Evolutionary conservation across 768 basidiomycete genomes (phyloP).

Genomic region (Paxillus ammoniavirescens): DNA sequence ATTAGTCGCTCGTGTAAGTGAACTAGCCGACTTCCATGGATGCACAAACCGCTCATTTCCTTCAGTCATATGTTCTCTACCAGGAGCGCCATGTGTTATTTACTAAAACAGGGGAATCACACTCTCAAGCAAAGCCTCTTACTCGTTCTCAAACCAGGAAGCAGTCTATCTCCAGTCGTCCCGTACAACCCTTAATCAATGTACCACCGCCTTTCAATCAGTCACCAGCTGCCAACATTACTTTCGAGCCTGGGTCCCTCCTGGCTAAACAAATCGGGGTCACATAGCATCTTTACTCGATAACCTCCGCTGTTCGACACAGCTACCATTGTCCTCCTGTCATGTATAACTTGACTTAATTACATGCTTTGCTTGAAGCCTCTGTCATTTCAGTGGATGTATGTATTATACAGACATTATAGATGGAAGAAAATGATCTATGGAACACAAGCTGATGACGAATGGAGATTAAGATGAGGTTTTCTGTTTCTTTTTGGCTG

Average conservation of each 20-base stretch:
- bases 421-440: constrained; percentile 3
- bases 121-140: constrained; percentile 32
- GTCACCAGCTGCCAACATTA: constrained; percentile 34
- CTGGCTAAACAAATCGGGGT: constrained; percentile 52
- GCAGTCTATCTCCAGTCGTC: constrained; percentile 33
- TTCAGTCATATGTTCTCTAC: constrained; percentile 77
- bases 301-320: constrained; percentile 2
- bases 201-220: constrained; percentile 42
- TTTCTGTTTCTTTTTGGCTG: constrained; percentile 77
- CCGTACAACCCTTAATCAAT: constrained; percentile 48
- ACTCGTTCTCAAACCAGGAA: constrained; percentile 38
- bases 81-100: constrained; percentile 68
- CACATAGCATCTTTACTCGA: not conserved
- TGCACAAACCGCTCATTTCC: constrained; percentile 6
- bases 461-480: constrained; percentile 36
- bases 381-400: constrained; percentile 14
- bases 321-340: not conserved
- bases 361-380: constrained; percentile 9
- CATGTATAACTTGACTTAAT: constrained; percentile 10
- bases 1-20: constrained; percentile 74
- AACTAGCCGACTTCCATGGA: not conserved
- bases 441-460: not conserved
- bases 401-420: constrained; percentile 21
- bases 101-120: constrained; percentile 31
- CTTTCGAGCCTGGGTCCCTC: constrained; percentile 78